A percentile compares a stretch with the other conserved stretches of the same genome.
phyloP scores from a whole-genome alignment of 768 basidiomycete genomes.

The Boletus pseudopeckii region DNA sequence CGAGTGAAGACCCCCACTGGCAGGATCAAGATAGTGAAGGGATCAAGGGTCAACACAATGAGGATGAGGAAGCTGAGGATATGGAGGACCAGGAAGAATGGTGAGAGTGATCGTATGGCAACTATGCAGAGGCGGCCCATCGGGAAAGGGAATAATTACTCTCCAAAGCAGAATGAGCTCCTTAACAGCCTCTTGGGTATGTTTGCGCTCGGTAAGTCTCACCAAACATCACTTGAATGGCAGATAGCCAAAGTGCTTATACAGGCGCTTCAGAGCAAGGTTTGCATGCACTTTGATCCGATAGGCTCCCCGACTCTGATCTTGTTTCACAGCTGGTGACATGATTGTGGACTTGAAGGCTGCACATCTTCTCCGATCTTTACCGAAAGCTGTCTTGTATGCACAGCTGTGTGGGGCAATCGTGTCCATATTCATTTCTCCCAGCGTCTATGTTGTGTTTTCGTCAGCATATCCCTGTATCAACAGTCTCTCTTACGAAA shows the following conservation, averaged over 20 bases:
- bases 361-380: conserved; percentile 1
- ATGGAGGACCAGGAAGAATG: no score
- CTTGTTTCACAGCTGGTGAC: neutral
- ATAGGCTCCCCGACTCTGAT: neutral
- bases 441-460: neutral
- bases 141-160: neutral
- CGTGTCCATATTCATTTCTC: conserved; percentile 3
- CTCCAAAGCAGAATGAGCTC: neutral
- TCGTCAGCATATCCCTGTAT: conserved; percentile 1
- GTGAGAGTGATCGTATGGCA: no score
- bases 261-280: conserved; percentile 1
- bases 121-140: no score
- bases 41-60: no score
- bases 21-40: no score
- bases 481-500: neutral
- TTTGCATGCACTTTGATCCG: neutral
- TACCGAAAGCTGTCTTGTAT: neutral
- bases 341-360: neutral
- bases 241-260: neutral
- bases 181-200: neutral
- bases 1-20: no score
- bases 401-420: neutral
- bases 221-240: neutral
- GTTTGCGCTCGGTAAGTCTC: neutral
- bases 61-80: no score